Conservation (phyloP, 176 grass and related monocot genomes). For the Zoysia japonica region DNA sequence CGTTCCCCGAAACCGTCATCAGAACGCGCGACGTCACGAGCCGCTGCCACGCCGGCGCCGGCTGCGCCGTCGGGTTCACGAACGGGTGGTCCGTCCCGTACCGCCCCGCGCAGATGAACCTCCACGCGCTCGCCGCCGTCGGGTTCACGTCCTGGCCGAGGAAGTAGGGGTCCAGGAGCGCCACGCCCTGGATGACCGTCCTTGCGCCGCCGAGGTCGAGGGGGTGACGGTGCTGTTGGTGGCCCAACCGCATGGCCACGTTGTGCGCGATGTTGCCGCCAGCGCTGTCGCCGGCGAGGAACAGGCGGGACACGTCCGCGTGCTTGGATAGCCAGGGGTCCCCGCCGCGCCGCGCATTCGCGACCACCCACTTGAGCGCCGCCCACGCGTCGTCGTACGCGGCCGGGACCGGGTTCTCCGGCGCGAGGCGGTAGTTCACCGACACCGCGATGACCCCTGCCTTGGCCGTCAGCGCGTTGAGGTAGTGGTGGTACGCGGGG, state of each 20-base stretch:
- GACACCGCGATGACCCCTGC: constrained; percentile 57
- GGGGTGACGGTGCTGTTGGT: background rate
- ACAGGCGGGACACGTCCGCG: constrained; percentile 51
- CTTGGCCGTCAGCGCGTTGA: constrained; percentile 51
- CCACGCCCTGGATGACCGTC: constrained; percentile 38
- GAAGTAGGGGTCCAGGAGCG: constrained; percentile 73
- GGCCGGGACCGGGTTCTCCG: constrained; percentile 67
- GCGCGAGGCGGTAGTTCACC: constrained; percentile 75
- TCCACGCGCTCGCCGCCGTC: constrained; percentile 39
- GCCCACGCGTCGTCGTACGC: constrained; percentile 82
- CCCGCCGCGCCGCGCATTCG: constrained; percentile 1
- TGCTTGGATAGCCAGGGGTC: constrained; percentile 57
- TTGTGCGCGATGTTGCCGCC: constrained; percentile 94
- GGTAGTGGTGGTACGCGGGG: constrained; percentile 63
- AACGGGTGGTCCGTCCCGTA: constrained; percentile 57
- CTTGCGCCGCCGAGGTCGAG: background rate
- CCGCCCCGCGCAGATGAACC: constrained; percentile 56
- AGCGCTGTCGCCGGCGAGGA: constrained; percentile 80
- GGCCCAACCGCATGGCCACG: constrained; percentile 50
- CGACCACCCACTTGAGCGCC: constrained; percentile 58
- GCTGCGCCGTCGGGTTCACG: constrained; percentile 59
- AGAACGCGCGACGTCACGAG: constrained; percentile 42
- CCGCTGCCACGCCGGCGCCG: constrained; percentile 35
- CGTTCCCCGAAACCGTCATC: constrained; percentile 56
- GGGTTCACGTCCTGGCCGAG: constrained; percentile 31